Evolutionary conservation across 2,329 filamentous ascomycete species (phyloP).

Genomic region (Fusarium oligoseptatum): DNA sequence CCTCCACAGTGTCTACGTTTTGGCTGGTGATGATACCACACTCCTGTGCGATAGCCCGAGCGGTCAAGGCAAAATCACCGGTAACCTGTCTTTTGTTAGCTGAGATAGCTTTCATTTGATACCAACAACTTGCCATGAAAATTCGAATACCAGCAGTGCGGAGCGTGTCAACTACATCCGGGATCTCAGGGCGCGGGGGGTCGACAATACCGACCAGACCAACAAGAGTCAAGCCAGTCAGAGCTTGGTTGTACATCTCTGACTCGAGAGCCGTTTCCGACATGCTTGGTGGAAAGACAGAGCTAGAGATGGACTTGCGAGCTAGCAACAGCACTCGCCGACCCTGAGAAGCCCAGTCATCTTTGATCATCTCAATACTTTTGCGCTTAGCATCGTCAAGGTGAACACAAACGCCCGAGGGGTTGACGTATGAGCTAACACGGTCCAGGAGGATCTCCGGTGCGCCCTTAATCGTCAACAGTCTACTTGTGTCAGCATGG

Average conservation of each 20-base stretch:
- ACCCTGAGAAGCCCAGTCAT: conserved; percentile 76
- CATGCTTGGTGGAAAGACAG: conserved; percentile 51
- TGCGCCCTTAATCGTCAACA: conserved; percentile 83
- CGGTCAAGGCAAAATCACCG: conserved; percentile 82
- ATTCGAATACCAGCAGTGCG: conserved; percentile 79
- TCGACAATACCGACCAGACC: conserved; percentile 85
- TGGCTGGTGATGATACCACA: conserved; percentile 76
- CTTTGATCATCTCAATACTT: conserved; percentile 71
- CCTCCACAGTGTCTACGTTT: conserved; percentile 65
- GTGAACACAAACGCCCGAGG: conserved; percentile 65
- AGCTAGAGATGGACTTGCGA: conserved; percentile 66
- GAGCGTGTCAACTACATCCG: conserved; percentile 73
- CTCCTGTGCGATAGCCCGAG: conserved; percentile 78
- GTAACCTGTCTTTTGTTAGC: conserved; percentile 65
- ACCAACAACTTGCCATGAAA: conserved; percentile 71
- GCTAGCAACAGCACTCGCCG: conserved; percentile 77
- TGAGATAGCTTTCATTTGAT: background rate
- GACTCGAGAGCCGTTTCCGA: conserved; percentile 63
- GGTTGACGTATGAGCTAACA: conserved; percentile 69
- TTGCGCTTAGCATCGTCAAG: conserved; percentile 60
- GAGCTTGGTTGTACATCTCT: conserved; percentile 66
- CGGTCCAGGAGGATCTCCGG: conserved; percentile 79
- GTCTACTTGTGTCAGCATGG: conserved; percentile 46
- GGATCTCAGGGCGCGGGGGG: conserved; percentile 80
- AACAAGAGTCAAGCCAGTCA: conserved; percentile 73